Conservation (phyloP, 495 filamentous ascomycete species). For the Paragyromitra xinjiangensis region DNA sequence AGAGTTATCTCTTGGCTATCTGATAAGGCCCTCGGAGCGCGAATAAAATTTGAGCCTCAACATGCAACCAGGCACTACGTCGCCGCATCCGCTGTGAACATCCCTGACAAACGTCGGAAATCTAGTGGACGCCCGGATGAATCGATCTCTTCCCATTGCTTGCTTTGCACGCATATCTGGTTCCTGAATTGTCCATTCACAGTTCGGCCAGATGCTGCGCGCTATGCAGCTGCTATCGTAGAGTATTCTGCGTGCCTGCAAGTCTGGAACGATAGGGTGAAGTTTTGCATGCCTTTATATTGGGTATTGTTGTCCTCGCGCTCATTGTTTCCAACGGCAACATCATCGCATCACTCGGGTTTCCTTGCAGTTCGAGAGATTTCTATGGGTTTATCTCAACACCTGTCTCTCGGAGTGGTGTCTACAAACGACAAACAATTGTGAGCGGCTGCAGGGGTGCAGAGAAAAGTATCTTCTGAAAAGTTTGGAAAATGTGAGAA, state of each 20-base stretch:
- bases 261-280: slow-evolving; percentile 28
- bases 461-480: slow-evolving; percentile 21
- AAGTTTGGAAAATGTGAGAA: slow-evolving; percentile 9
- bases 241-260: slow-evolving; percentile 7
- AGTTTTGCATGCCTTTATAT: slow-evolving; percentile 46
- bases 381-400: slow-evolving; percentile 28
- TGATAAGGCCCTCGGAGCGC: slow-evolving; percentile 36
- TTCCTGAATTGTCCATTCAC: slow-evolving; percentile 51
- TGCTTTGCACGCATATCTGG: slow-evolving; percentile 43
- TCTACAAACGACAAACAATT: slow-evolving; percentile 20
- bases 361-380: slow-evolving; percentile 32
- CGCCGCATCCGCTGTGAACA: slow-evolving; percentile 27
- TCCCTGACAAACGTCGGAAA: slow-evolving; percentile 27
- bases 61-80: slow-evolving; percentile 36
- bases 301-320: slow-evolving; percentile 35
- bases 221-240: slow-evolving; percentile 38
- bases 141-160: slow-evolving; percentile 44
- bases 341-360: slow-evolving; percentile 37
- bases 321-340: slow-evolving; percentile 21
- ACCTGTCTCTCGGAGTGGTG: neutral
- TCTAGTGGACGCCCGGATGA: slow-evolving; percentile 41
- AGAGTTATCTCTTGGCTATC: slow-evolving; percentile 56
- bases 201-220: slow-evolving; percentile 33
- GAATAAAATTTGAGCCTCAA: slow-evolving; percentile 55
- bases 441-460: slow-evolving; percentile 31